These are phyloP conservation scores for Reutealis trisperma DNA, from an alignment of 345 rosid species.

Conservation along the genomic window DNA sequence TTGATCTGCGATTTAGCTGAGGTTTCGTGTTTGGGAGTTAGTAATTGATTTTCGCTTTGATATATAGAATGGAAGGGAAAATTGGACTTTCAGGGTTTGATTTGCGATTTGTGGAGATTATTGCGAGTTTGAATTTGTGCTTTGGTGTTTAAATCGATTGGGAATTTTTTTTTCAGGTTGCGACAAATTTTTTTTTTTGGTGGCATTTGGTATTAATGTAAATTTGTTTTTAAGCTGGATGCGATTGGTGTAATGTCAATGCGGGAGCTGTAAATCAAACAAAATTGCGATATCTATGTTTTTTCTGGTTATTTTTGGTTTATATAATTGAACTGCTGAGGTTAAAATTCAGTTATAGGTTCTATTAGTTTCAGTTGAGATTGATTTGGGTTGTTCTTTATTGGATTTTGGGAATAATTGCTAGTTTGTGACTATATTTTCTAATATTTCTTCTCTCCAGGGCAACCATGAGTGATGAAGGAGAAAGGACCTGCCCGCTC, in stretches of 20 bases:
- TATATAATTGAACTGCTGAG: too few species aligned
- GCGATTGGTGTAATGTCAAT: neutral
- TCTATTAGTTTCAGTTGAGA: too few species aligned
- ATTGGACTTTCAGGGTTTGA: neutral
- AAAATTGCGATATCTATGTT: neutral
- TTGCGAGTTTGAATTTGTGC: neutral
- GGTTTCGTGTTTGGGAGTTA: neutral
- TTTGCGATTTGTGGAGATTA: neutral
- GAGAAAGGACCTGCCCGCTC: constrained; percentile 87
- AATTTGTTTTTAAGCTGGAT: neutral
- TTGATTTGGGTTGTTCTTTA: too few species aligned
- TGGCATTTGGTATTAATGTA: neutral
- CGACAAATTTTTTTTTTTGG: neutral
- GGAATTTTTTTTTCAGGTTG: constrained; percentile 3
- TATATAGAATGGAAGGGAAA: too few species aligned
- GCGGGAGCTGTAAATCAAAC: neutral
- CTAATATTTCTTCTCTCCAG: neutral
- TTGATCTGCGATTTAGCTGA: constrained; percentile 9
- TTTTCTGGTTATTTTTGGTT: too few species aligned
- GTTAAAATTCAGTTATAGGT: too few species aligned
- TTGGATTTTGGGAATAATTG: neutral
- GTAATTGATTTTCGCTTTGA: neutral
- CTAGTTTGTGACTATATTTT: neutral
- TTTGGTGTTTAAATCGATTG: neutral
- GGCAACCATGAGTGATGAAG: constrained; percentile 76